These are phyloP conservation scores for Rhizopus delemar DNA, from an alignment of 371 early-diverging fungal genomes.

Conservation along the genomic window DNA sequence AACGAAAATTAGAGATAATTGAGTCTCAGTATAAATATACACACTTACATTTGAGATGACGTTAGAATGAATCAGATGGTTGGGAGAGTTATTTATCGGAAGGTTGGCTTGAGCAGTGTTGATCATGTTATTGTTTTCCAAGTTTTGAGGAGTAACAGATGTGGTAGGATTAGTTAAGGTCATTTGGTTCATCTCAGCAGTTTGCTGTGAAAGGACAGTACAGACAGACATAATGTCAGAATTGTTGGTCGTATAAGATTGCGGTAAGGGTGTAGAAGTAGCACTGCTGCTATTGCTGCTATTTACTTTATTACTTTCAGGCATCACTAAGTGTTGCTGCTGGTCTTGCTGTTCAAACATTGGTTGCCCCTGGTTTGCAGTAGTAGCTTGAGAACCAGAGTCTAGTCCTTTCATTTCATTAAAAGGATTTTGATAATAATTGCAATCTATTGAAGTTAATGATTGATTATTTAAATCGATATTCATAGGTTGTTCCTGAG, in stretches of 20 bases:
- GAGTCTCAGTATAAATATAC: neutral
- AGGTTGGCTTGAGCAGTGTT: neutral
- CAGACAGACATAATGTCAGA: slow-evolving; percentile 4
- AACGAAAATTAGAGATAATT: neutral
- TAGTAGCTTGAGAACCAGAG: neutral
- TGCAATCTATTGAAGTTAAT: neutral
- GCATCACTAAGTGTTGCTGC: neutral
- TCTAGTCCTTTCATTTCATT: neutral
- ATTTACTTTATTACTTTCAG: neutral
- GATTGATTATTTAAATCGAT: neutral
- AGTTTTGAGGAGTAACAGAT: neutral
- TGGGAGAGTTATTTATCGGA: neutral
- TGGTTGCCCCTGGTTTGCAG: neutral
- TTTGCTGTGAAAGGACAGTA: neutral
- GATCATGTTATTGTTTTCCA: neutral
- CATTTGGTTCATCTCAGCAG: neutral
- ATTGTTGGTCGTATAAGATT: neutral
- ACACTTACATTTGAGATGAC: neutral
- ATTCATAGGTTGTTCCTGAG: neutral
- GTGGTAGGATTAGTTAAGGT: neutral
- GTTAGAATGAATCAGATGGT: neutral
- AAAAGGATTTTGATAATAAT: slow-evolving; percentile 4
- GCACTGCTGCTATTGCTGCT: slow-evolving; percentile 5
- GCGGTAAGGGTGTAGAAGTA: slow-evolving; percentile 5
- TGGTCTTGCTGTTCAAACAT: neutral